These are phyloP conservation scores for Citrus sinensis DNA, from an alignment of 345 rosid species.

Conservation along the genomic window DNA sequence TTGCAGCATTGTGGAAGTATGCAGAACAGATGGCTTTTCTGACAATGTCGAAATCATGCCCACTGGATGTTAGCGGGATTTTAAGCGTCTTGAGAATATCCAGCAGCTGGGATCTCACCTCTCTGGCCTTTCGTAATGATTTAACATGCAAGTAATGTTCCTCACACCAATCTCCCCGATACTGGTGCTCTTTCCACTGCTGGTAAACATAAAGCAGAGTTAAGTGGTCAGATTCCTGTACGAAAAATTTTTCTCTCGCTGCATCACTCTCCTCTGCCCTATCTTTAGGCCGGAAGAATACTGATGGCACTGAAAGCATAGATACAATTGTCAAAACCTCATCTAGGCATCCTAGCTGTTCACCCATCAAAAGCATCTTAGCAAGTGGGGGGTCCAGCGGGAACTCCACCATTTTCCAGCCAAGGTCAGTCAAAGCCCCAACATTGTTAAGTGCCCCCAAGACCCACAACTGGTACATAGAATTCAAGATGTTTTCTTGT, in stretches of 20 bases:
- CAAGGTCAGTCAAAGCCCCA: constrained; percentile 77
- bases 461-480: constrained; percentile 99
- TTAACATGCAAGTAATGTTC: constrained; percentile 85
- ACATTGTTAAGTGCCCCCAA: constrained; percentile 93
- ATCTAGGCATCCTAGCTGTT: constrained; percentile 63
- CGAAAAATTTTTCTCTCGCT: constrained; percentile 83
- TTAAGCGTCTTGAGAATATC: constrained; percentile 83
- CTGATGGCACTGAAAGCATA: constrained; percentile 98
- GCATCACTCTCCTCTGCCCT: constrained; percentile 96
- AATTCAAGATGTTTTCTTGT: constrained; percentile 93
- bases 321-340: constrained; percentile 98
- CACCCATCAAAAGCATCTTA: constrained; percentile 98
- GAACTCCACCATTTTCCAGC: constrained; percentile 99
- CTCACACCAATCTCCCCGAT: constrained; percentile 94
- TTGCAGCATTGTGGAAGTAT: constrained; percentile 91
- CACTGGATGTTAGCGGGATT: constrained; percentile 74
- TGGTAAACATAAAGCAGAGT: constrained; percentile 79
- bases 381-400: constrained; percentile 98
- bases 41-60: constrained; percentile 68
- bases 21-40: constrained; percentile 93
- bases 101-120: constrained; percentile 91
- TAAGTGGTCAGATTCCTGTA: constrained; percentile 93
- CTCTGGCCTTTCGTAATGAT: constrained; percentile 84
- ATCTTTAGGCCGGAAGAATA: constrained; percentile 94
- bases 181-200: constrained; percentile 95